A percentile compares a stretch with the other conserved stretches of the same genome.
Conservation (phyloP, 106 monocot genomes). For the Narthecium ossifragum region DNA sequence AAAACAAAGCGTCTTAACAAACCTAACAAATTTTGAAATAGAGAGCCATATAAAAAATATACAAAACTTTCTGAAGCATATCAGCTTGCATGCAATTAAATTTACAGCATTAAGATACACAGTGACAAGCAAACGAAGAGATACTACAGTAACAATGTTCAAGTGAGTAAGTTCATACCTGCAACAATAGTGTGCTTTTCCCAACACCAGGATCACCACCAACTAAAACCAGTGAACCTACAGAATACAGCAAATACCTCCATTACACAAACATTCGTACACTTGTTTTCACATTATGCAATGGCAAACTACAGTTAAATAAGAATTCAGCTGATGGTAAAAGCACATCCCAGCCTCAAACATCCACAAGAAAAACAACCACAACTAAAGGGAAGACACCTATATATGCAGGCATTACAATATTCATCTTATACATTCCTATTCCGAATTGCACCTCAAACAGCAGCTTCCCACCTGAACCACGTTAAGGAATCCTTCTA, state of each 20-base stretch:
- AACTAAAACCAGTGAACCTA: slow-evolving; percentile 90
- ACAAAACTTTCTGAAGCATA: background rate
- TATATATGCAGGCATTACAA: no score
- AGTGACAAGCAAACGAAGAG: background rate
- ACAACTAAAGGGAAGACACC: no score
- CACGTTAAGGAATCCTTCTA: no score
- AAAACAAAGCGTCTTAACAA: slow-evolving; percentile 13
- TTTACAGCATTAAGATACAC: background rate
- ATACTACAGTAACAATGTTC: background rate
- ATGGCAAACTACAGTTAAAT: no score
- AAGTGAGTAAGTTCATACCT: slow-evolving; percentile 39
- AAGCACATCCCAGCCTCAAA: no score
- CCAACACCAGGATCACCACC: slow-evolving; percentile 99
- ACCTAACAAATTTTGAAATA: background rate
- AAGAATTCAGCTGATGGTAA: no score
- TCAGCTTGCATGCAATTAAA: background rate
- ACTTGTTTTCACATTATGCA: no score
- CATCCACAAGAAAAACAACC: no score
- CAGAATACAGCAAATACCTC: slow-evolving; percentile 13
- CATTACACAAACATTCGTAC: background rate
- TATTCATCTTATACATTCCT: no score
- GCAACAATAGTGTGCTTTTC: slow-evolving; percentile 87
- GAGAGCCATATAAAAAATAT: background rate
- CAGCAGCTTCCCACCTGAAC: no score
- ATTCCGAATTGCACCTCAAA: no score